Evolutionary conservation across 345 rosid species (phyloP), one percentile per base, ranked within the genome.

Genomic region (Rhizophora apiculata): DNA sequence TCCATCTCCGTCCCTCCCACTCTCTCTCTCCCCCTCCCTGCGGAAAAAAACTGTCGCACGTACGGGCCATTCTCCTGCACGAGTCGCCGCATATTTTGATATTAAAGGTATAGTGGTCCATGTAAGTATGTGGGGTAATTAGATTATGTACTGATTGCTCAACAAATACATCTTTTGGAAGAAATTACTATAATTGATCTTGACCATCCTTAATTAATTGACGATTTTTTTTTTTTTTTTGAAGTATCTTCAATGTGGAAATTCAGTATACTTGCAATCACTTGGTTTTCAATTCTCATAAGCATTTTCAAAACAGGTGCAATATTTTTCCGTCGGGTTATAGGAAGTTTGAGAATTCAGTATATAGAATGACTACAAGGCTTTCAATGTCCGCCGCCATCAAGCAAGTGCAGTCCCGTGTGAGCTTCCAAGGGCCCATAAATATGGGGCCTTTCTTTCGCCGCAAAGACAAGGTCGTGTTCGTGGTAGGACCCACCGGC

Each of bases 401-500:
- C 62, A 62, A 62, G 70, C 76, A 67, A 63, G 53, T 62, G n/a
- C 76, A 66, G 68, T 58, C 64, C 30, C 59, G 55, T 21, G 21
- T 61, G 74, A 58, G 36, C 36, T 73, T 65, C 71, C 70, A 32
- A 29, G 69, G 39, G 2, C 37, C 39, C 2, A 27, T 66, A 53
- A 37, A 30, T 60, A 39, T 13, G 72, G 59, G 70, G 26, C 59
- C 72, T 13, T 56, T 65, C 69, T 49, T 52, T 57, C 72, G 65
- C 46, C 66, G 63, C 15, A 60, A 68, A 57, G 68, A 75, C 56
- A 82, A 82, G 76, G 70, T 64, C 1, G 71, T 78, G 30, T 65
- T 74, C 63, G 61, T 74, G 51, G 20, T 74, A 29, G 72, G 85
- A 5, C 73, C 82, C 6, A 78, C 80, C 19, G 82, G 76, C 7